Base-by-base conservation (phyloP, 345 rosid genomes). In the Luvunga scandens region DNA sequence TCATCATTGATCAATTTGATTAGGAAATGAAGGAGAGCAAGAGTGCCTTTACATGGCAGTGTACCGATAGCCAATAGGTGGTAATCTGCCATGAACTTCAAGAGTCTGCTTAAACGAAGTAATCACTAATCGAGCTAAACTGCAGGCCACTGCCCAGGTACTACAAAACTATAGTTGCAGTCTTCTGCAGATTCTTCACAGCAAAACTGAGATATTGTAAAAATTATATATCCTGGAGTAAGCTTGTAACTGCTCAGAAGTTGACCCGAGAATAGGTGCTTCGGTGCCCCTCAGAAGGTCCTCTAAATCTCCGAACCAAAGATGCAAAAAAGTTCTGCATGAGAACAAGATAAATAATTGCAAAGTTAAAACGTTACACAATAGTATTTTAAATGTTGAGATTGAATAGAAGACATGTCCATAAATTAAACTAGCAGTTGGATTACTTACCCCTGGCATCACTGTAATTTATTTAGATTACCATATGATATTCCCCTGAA, bases 231-330 rank as follows among this genome's bases (percentile, higher is more conserved):
- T 36, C 59, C 65, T 61, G 38, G 24, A 69, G 28, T 25, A 42
- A 84, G 62, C 42, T 38, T 74, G 82, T 66, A 76, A 65, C 71
- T 72, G 82, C 74, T 90, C 82, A 91, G 84, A 92, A 91, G 82
- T 91, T 85, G 63, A 90, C 93, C 7, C 85, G 88, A 82, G 95
- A 88, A 85, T 92, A 92, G 48, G 98, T 88, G 80, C 82, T 77
- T 72, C 88, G 81, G 16, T 91, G 79, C 79, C 87, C 85, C 83
- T 79, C 86, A 61, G 94, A 85, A 55, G 91, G 86, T 56, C 99
- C 97, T 73, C 84, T 76, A 45, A 87, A 80, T 86, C 79, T 93
- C 74, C 83, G 83, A 31, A 90, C 75, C 73, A 92, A 72, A 68
- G 92, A 90, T 36, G 89, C 80, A 78, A 83, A 86, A 75, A 78